A percentile compares a stretch with the other conserved stretches of the same genome.
These are phyloP conservation scores for Tulasnella sp. DNA, from an alignment of 768 basidiomycete genomes.

Conservation along the genomic window DNA sequence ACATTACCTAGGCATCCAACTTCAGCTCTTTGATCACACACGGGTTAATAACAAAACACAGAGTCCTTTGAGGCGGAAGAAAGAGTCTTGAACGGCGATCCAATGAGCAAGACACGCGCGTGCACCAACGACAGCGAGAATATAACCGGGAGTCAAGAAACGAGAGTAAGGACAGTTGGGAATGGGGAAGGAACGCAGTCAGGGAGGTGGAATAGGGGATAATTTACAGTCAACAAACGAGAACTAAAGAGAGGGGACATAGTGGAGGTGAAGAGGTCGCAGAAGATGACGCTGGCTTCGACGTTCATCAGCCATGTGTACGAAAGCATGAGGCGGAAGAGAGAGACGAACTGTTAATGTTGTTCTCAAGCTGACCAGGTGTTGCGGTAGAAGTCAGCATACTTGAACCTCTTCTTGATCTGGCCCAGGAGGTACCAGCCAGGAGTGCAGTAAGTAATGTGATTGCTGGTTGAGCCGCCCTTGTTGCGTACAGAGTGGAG, in stretches of 20 bases:
- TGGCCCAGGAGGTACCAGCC: slow-evolving; percentile 24
- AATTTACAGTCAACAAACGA: background rate
- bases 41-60: too few species aligned
- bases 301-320: slow-evolving; percentile 10
- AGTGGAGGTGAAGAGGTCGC: background rate
- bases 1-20: too few species aligned
- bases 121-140: too few species aligned
- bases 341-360: background rate
- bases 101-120: too few species aligned
- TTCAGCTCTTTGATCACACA: too few species aligned
- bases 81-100: too few species aligned
- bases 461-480: slow-evolving; percentile 23
- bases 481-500: slow-evolving; percentile 25
- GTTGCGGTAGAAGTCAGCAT: slow-evolving; percentile 25
- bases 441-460: slow-evolving; percentile 28
- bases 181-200: background rate
- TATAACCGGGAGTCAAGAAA: too few species aligned
- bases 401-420: slow-evolving; percentile 23
- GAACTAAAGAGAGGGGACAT: background rate
- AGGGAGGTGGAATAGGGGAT: background rate
- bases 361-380: slow-evolving; percentile 20
- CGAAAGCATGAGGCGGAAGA: slow-evolving; percentile 6
- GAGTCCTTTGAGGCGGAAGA: too few species aligned
- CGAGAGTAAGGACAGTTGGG: too few species aligned
- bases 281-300: background rate